These are phyloP conservation scores for Solanum tarapatanum DNA, from an alignment of 257 asterid genomes.

Conservation along the genomic window DNA sequence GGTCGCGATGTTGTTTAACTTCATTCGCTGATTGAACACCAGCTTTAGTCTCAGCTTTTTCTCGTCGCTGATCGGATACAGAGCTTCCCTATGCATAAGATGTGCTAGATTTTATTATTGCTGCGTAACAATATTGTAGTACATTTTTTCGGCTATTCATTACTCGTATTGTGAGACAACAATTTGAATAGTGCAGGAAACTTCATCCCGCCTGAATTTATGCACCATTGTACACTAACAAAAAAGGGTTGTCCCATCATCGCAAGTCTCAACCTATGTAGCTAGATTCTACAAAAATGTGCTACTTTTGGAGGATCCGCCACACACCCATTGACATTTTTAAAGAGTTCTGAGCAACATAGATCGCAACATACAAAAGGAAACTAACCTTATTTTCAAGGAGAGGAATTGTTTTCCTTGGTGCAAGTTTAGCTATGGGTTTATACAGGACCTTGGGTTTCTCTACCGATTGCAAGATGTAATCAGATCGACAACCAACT, in stretches of 20 bases:
- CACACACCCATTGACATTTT: not conserved
- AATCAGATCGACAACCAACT: constrained; percentile 15
- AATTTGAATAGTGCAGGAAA: not conserved
- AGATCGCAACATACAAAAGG: not conserved
- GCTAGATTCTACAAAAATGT: not conserved
- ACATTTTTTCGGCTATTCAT: not conserved
- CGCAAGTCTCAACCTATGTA: not conserved
- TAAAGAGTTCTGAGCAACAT: not conserved
- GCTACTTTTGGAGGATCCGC: not conserved
- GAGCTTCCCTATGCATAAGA: constrained; percentile 16
- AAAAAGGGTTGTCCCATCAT: not conserved
- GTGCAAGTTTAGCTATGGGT: constrained; percentile 66
- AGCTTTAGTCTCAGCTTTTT: constrained; percentile 13
- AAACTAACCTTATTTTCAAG: constrained; percentile 61
- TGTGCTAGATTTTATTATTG: not conserved
- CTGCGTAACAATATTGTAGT: not conserved
- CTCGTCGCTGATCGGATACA: constrained; percentile 10
- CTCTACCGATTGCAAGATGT: constrained; percentile 19
- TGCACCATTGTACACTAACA: not conserved
- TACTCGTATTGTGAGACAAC: not conserved
- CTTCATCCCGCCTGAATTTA: not conserved
- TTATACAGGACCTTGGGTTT: constrained; percentile 38
- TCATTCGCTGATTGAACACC: constrained; percentile 9
- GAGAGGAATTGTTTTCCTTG: constrained; percentile 44
- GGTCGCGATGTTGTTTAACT: constrained; percentile 10